Percentiles rank a stretch among this genome's conserved stretches.
These are phyloP conservation scores for Penicillium digitatum DNA, from an alignment of 2,329 filamentous ascomycete species.

Conservation along the genomic window DNA sequence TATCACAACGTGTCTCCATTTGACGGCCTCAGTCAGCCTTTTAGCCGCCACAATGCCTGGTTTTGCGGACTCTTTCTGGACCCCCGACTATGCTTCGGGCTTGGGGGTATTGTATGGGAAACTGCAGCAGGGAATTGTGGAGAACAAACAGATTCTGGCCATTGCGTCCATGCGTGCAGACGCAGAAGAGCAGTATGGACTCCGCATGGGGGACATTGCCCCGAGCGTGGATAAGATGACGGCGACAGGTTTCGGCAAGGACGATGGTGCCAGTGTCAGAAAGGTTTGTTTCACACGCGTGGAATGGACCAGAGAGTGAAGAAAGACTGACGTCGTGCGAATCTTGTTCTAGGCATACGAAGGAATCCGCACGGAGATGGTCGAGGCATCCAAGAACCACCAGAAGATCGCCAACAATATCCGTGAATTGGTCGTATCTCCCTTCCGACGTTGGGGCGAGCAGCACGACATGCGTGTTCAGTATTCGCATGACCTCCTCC, in stretches of 20 bases:
- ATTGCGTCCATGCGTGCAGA: constrained; percentile 92
- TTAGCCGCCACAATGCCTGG: constrained; percentile 61
- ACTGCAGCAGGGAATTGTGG: constrained; percentile 90
- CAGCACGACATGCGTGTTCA: constrained; percentile 87
- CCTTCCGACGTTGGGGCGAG: constrained; percentile 94
- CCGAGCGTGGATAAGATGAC: constrained; percentile 74
- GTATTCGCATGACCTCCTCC: constrained; percentile 91
- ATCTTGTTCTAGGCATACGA: constrained; percentile 70
- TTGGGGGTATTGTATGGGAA: constrained; percentile 93
- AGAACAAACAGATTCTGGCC: constrained; percentile 90
- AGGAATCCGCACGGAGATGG: constrained; percentile 87
- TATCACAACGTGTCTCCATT: background rate
- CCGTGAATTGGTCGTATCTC: constrained; percentile 88
- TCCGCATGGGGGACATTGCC: constrained; percentile 74
- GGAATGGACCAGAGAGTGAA: background rate
- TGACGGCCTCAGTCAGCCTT: background rate
- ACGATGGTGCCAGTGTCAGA: constrained; percentile 91
- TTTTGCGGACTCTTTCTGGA: constrained; percentile 97
- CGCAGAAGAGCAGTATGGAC: constrained; percentile 85
- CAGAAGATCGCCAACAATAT: constrained; percentile 96
- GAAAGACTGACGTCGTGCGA: background rate
- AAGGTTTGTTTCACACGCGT: constrained; percentile 60
- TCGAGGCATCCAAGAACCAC: constrained; percentile 82
- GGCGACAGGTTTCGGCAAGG: constrained; percentile 72
- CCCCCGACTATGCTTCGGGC: constrained; percentile 91